These are phyloP conservation scores for Zygotorulaspora chibaensis DNA, from an alignment of 805 yeast species.

Conservation along the genomic window DNA sequence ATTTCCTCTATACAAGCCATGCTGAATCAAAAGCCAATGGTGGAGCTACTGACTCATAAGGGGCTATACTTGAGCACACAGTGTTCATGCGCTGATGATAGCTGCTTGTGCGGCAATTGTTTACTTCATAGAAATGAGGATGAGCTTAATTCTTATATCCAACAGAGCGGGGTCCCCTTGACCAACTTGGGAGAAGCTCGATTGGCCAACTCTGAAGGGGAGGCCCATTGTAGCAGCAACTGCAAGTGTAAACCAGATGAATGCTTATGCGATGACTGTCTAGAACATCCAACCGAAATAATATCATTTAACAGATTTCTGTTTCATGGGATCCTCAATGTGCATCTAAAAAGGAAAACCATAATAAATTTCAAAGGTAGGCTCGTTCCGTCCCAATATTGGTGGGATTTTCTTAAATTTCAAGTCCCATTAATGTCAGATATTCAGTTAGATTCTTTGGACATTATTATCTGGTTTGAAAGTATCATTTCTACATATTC, in stretches of 20 bases:
- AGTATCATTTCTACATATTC: slow-evolving; percentile 19
- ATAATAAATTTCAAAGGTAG: slow-evolving; percentile 27
- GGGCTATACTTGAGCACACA: slow-evolving; percentile 33
- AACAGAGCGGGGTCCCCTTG: slow-evolving; percentile 30
- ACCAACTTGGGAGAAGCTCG: slow-evolving; percentile 28
- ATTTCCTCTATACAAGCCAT: background rate
- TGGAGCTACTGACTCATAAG: slow-evolving; percentile 33
- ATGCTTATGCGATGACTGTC: slow-evolving; percentile 25
- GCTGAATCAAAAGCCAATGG: slow-evolving; percentile 13
- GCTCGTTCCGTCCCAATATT: slow-evolving; percentile 31
- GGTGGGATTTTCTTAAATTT: slow-evolving; percentile 34
- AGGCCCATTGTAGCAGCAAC: slow-evolving; percentile 8
- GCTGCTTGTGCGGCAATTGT: slow-evolving; percentile 34
- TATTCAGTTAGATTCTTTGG: slow-evolving; percentile 20
- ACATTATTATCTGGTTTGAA: slow-evolving; percentile 30
- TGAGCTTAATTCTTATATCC: slow-evolving; percentile 30
- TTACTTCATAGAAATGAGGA: slow-evolving; percentile 35
- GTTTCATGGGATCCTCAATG: slow-evolving; percentile 26
- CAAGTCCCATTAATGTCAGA: slow-evolving; percentile 26
- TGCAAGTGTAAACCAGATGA: slow-evolving; percentile 24
- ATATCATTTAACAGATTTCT: slow-evolving; percentile 26
- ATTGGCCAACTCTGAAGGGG: slow-evolving; percentile 9
- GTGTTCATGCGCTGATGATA: slow-evolving; percentile 33
- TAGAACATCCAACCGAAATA: slow-evolving; percentile 28
- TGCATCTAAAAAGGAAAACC: slow-evolving; percentile 26